These are phyloP conservation scores for Pistacia integerrima DNA, from an alignment of 345 rosid genomes.

Conservation along the genomic window DNA sequence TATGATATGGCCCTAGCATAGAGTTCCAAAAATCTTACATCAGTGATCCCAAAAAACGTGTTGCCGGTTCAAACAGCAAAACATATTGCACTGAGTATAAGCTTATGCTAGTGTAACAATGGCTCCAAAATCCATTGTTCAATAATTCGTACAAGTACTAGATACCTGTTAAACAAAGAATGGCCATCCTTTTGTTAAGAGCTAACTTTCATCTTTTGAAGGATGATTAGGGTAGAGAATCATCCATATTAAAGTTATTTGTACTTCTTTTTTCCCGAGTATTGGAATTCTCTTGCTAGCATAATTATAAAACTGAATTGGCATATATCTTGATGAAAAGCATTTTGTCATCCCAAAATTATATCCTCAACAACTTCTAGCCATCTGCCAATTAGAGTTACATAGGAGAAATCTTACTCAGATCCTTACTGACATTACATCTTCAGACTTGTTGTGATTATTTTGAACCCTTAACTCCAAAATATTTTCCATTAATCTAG, in stretches of 20 bases:
- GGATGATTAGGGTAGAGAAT: background rate
- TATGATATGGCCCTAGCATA: background rate
- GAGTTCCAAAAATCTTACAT: conserved; percentile 43
- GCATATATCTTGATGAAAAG: background rate
- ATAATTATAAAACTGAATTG: background rate
- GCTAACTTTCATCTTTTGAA: background rate
- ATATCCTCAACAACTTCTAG: background rate
- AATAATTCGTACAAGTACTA: conserved; percentile 70
- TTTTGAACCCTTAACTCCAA: too few relatives aligned
- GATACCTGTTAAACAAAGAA: conserved; percentile 53
- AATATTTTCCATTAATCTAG: too few relatives aligned
- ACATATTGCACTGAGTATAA: conserved; percentile 57
- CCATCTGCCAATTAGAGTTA: background rate
- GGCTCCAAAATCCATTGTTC: conserved; percentile 79
- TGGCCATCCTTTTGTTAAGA: background rate
- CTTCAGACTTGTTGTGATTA: too few relatives aligned
- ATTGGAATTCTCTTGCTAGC: too few relatives aligned
- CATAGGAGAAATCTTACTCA: background rate
- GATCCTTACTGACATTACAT: background rate
- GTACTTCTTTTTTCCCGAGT: too few relatives aligned
- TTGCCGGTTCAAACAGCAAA: conserved; percentile 79
- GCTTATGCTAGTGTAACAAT: conserved; percentile 57
- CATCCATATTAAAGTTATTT: too few relatives aligned
- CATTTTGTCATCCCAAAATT: background rate
- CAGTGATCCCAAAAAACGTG: conserved; percentile 75